Evolutionary conservation across 2,329 filamentous ascomycete genomes (phyloP).

Genomic region (Magnaporthiopsis incrustans): DNA sequence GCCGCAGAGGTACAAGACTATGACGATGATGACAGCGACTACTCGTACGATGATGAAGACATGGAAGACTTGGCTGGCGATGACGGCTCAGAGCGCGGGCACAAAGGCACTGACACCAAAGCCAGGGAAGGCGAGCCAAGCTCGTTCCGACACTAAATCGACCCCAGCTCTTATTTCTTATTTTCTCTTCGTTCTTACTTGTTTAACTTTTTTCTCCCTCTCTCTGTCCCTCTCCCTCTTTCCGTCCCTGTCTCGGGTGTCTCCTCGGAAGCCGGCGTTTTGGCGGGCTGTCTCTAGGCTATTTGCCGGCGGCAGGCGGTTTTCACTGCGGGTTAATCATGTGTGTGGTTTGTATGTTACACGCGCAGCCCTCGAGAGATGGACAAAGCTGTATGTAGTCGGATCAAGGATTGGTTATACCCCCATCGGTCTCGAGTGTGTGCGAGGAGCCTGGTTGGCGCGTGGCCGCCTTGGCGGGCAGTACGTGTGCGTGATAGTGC

Average conservation of each 20-base stretch:
- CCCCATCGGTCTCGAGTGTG: neutral
- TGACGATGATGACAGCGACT: constrained; percentile 19
- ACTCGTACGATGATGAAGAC: constrained; percentile 19
- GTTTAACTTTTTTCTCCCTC: neutral
- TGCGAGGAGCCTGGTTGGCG: neutral
- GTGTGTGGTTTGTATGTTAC: neutral
- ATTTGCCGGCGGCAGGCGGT: neutral
- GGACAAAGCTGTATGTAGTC: neutral
- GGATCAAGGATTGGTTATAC: neutral
- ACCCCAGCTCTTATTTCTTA: neutral
- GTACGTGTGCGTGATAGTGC: neutral
- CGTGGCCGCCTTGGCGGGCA: neutral
- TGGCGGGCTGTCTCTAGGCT: neutral
- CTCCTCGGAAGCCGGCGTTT: neutral
- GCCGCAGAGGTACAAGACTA: constrained; percentile 16
- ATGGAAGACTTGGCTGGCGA: constrained; percentile 18
- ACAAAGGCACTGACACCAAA: constrained; percentile 11
- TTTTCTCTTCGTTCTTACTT: neutral
- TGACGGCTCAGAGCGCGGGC: constrained; percentile 12
- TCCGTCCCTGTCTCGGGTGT: neutral
- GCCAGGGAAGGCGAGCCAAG: neutral
- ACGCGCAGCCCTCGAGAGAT: neutral
- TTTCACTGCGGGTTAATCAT: neutral
- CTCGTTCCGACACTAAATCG: neutral
- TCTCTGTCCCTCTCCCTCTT: neutral